phyloP scores from a whole-genome alignment of 2,329 filamentous ascomycete genomes.

The Raffaelea deltoideospora region DNA sequence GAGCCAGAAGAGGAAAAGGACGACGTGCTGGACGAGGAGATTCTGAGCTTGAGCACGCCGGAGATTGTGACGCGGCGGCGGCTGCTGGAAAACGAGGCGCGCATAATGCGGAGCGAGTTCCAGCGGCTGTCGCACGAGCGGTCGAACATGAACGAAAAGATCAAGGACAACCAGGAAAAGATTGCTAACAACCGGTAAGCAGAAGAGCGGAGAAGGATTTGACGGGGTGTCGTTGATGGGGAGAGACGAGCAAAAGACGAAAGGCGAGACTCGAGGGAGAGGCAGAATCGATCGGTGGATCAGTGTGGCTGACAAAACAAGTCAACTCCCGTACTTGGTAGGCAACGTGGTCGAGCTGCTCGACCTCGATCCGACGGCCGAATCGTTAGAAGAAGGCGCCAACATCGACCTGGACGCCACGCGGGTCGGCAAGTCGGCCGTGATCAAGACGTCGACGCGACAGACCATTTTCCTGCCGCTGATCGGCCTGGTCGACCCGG shows the following conservation, averaged over 20 bases:
- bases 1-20: slow-evolving; percentile 58
- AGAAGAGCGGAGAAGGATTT: no score
- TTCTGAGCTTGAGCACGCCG: slow-evolving; percentile 81
- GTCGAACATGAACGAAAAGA: slow-evolving; percentile 91
- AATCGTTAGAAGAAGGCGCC: slow-evolving; percentile 92
- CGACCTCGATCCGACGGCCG: slow-evolving; percentile 88
- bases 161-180: slow-evolving; percentile 98
- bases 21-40: slow-evolving; percentile 81
- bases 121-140: slow-evolving; percentile 93
- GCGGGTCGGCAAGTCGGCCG: slow-evolving; percentile 90
- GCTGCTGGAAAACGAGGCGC: slow-evolving; percentile 89
- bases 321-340: slow-evolving; percentile 94
- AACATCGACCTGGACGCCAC: slow-evolving; percentile 98
- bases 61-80: slow-evolving; percentile 86
- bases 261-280: no score
- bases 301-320: no score
- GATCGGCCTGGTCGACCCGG: slow-evolving; percentile 90
- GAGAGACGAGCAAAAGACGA: background rate
- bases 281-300: no score
- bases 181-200: slow-evolving; percentile 94
- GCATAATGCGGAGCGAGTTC: slow-evolving; percentile 97
- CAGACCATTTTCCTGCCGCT: slow-evolving; percentile 98
- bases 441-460: slow-evolving; percentile 97
- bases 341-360: slow-evolving; percentile 96
- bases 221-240: no score